Base-by-base conservation (phyloP, 1,284 basidiomycete species). In the Trichosporon sp. region DNA sequence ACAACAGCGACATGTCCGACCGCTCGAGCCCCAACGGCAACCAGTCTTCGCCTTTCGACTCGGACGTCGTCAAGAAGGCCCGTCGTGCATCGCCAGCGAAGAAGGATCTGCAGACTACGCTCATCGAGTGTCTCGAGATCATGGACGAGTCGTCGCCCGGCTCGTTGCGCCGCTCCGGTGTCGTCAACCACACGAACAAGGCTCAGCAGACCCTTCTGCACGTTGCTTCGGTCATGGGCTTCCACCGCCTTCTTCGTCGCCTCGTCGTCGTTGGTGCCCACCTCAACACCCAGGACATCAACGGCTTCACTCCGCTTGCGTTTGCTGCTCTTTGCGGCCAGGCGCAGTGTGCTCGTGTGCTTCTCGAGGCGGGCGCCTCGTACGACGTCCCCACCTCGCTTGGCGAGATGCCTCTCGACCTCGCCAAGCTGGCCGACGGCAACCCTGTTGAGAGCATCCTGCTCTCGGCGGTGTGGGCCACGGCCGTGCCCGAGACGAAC, bases 221-320 rank as follows among this genome's bases (percentile, higher is more conserved):
- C 78, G 83, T 98, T 34, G 89, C 95, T 0, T 84, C 88, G 1
- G 88, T 92, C 72, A 85, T 94, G 69, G 89, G 89, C 49, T 92
- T 92, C 80, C 82, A 86, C 27, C 82, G 85, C 1, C 84, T 99
- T 14, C 86, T 88, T 10, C 78, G 83, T 37, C 90, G 90, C 74
- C 83, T 99, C 58, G 81, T 96, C 59, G 78, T 83, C 1, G 88
- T 86, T 59, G 87, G 85, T 14, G 88, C 89, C 32, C 90, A 94
- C 70, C 71, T 94, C 56, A 92, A 98, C 75, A 85, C 85, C 2
- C 87, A 91, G 62, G 96, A 99, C 79, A 84, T 85, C 65, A 96
- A 93, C 75, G 95, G 95, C 6, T 93, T 85, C 74, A 98, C 95
- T 0, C 87, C 95, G 0, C 82, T 98, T 36, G 92, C 95, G 76